Conservation (phyloP, 257 asterid species). For the Solanum phureja region DNA sequence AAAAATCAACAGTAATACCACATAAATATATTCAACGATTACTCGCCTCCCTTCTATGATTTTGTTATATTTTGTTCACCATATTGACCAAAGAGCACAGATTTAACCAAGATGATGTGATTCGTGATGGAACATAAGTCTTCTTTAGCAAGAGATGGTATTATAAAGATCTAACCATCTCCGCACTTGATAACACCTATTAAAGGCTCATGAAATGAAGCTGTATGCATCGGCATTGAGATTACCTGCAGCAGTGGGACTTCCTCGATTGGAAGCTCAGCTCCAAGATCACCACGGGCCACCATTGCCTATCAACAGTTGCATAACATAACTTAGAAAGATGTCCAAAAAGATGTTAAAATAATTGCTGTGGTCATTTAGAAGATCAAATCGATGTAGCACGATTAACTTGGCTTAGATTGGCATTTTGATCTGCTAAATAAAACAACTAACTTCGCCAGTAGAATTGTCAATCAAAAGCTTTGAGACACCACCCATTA, state of each 20-base stretch:
- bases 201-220: background rate
- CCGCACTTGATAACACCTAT: background rate
- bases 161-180: background rate
- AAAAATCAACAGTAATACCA: background rate
- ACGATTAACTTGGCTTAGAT: background rate
- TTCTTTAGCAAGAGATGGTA: background rate
- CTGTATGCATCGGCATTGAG: slow-evolving; percentile 3
- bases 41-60: background rate
- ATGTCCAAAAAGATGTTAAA: background rate
- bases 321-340: slow-evolving; percentile 4
- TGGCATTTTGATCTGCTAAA: background rate
- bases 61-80: background rate
- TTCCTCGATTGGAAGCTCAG: slow-evolving; percentile 98
- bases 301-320: slow-evolving; percentile 84
- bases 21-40: background rate
- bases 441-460: background rate
- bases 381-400: background rate
- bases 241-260: slow-evolving; percentile 94
- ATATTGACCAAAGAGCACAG: background rate
- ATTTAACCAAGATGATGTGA: background rate
- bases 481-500: background rate
- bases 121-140: background rate
- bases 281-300: slow-evolving; percentile 99
- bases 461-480: background rate
- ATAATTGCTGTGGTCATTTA: background rate